Evolutionary conservation across 306 rosid species (phyloP).

Genomic region (Castanea mollissima): DNA sequence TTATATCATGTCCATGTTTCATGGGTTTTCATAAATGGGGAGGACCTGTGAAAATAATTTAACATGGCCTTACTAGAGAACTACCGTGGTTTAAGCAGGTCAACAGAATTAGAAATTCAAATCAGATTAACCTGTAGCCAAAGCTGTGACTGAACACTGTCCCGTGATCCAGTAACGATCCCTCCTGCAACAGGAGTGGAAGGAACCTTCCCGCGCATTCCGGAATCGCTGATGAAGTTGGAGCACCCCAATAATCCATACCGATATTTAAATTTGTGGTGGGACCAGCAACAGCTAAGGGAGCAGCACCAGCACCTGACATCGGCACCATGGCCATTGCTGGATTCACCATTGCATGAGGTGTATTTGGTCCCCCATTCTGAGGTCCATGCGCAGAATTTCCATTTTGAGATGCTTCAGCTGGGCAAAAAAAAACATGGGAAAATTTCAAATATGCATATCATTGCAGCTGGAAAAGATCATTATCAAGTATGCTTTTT

Average conservation of each 20-base stretch:
- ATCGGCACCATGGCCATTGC: slow-evolving; percentile 63
- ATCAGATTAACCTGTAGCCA: slow-evolving; percentile 72
- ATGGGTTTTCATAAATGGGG: background rate
- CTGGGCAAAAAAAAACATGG: slow-evolving; percentile 35
- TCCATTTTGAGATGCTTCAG: slow-evolving; percentile 83
- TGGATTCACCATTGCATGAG: slow-evolving; percentile 67
- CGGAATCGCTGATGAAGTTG: slow-evolving; percentile 68
- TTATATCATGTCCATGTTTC: background rate
- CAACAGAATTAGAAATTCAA: slow-evolving; percentile 7
- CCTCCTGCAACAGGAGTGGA: slow-evolving; percentile 79
- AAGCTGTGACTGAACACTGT: slow-evolving; percentile 79
- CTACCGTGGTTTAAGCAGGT: slow-evolving; percentile 10
- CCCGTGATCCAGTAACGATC: slow-evolving; percentile 79
- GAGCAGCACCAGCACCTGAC: slow-evolving; percentile 67
- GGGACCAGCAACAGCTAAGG: slow-evolving; percentile 78
- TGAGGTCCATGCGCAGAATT: slow-evolving; percentile 63
- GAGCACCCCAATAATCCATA: slow-evolving; percentile 97
- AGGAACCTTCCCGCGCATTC: slow-evolving; percentile 71
- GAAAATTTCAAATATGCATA: slow-evolving; percentile 16
- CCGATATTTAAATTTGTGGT: slow-evolving; percentile 92
- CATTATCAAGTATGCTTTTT: background rate
- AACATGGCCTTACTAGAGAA: slow-evolving; percentile 11
- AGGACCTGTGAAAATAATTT: background rate
- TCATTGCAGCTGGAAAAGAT: slow-evolving; percentile 12
- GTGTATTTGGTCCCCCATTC: slow-evolving; percentile 68